These are phyloP conservation scores for Glycyrrhiza uralensis DNA, from an alignment of 306 rosid species.

Conservation along the genomic window DNA sequence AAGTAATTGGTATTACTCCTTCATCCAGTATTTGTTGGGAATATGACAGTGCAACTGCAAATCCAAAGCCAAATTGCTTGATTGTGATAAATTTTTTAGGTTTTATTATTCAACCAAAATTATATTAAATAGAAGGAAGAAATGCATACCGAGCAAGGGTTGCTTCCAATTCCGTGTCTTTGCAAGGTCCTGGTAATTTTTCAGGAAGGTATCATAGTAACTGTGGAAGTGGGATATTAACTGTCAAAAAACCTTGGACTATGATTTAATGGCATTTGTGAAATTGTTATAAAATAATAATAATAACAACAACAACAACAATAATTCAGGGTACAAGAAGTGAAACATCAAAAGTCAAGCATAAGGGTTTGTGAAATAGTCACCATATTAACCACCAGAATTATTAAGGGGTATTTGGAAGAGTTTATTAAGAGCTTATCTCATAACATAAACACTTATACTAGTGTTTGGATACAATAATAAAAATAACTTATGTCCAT, in stretches of 20 bases:
- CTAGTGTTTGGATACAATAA: too few relatives aligned
- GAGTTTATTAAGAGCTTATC: too few relatives aligned
- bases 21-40: slow-evolving; percentile 81
- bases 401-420: too few relatives aligned
- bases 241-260: slow-evolving; percentile 1
- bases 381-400: neutral
- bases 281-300: neutral
- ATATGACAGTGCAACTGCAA: slow-evolving; percentile 84
- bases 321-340: neutral
- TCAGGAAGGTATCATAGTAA: slow-evolving; percentile 84
- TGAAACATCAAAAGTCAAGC: slow-evolving; percentile 10
- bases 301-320: too few relatives aligned
- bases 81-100: neutral
- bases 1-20: slow-evolving; percentile 64
- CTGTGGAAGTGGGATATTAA: slow-evolving; percentile 32
- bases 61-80: slow-evolving; percentile 16
- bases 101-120: slow-evolving; percentile 14
- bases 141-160: slow-evolving; percentile 72
- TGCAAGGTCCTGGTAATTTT: slow-evolving; percentile 74
- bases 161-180: slow-evolving; percentile 71
- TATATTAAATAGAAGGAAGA: neutral
- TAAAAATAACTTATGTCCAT: too few relatives aligned
- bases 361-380: neutral
- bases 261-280: neutral
- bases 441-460: too few relatives aligned